Evolutionary conservation across 345 rosid genomes (phyloP).

Genomic region (Syzygium aromaticum): DNA sequence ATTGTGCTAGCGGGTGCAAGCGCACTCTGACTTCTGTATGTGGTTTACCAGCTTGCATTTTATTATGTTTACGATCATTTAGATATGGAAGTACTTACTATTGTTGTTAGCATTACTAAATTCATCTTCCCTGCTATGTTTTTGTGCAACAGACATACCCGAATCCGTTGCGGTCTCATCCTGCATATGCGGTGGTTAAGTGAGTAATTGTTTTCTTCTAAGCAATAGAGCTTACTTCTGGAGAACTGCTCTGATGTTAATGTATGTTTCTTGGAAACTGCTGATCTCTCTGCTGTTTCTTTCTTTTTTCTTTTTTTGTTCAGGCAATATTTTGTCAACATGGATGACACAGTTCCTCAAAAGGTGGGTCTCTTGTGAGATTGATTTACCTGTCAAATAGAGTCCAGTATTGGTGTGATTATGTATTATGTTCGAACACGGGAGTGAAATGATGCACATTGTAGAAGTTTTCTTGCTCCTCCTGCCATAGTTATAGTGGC

Average conservation of each 20-base stretch:
- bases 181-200: conserved; percentile 81
- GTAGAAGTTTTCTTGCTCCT: background rate
- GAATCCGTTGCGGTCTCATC: conserved; percentile 75
- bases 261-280: background rate
- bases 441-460: background rate
- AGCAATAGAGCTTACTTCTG: background rate
- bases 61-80: background rate
- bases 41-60: background rate
- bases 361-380: conserved; percentile 33
- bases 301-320: background rate
- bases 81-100: background rate
- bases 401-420: background rate
- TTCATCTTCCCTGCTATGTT: conserved; percentile 2
- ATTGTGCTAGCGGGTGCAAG: background rate
- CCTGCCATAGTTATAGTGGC: background rate
- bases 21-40: background rate
- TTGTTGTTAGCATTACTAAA: background rate
- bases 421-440: background rate
- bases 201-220: conserved; percentile 18
- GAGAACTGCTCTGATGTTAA: background rate
- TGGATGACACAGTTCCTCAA: conserved; percentile 69
- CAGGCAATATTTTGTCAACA: conserved; percentile 85
- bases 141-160: conserved; percentile 41
- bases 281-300: background rate
- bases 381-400: background rate